Evolutionary conservation across 768 basidiomycete species (phyloP), one percentile per base, ranked within the genome.

Genomic region (Lanmaoa pseudosensibilis): DNA sequence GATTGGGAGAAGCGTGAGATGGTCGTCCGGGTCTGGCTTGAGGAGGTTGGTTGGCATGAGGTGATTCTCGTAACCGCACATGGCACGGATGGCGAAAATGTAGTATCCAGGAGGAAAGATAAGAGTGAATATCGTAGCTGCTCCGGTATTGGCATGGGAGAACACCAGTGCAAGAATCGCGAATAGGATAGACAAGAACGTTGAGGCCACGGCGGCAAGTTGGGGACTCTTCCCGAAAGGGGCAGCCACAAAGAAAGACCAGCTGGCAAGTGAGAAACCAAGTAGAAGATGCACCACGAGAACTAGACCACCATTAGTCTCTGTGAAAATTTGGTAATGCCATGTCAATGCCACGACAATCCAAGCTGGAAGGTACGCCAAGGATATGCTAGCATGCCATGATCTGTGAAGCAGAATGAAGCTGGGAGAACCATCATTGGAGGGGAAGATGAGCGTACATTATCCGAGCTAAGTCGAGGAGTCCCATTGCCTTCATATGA

Each of bases 401-500:
- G 75, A 78, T 43, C 76, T 78, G 30, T 36, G 16, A 23, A 37
- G 34, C 7, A 32, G 33, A 19, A 52, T 60, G 41, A 59, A 49
- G 30, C 2, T 5, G 2, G 2, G 36, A 39, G 5, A 32, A 27
- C 1, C 2, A 11, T 16, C 13, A 1, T 32, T 9, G 18, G 1
- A 38, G 32, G 15, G 11, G 34, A 41, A 39, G 23, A 30, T 7
- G 21, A 12, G 65, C 82, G 16, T 64, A 83, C 80, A 83, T 56
- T 46, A 88, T 80, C 37, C 88, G 78, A 13, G 89, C 87, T 0
- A 83, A 83, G 63, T 90, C 88, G 8, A 80, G 70, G 15, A 91
- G 76, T 9, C 90, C 90, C 90, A 92, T 92, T 3, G 83, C 88
- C 65, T 86, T 86, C 78, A 92, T 82, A 65, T 92, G 88, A 9